Evolutionary conservation across 2,329 filamentous ascomycete genomes (phyloP).

Genomic region (Talaromyces sp.): DNA sequence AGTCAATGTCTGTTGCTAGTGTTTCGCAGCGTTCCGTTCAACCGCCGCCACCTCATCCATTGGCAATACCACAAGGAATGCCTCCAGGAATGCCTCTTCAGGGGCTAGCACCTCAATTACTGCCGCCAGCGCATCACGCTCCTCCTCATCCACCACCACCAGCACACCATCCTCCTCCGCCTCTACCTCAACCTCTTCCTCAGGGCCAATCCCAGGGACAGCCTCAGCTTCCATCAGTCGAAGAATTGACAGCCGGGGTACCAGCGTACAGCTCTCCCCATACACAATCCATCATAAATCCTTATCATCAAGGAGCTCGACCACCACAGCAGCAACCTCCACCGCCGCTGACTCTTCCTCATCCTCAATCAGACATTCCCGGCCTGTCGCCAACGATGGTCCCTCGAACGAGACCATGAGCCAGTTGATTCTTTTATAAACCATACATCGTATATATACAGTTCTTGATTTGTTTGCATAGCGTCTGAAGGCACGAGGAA

Average conservation of each 20-base stretch:
- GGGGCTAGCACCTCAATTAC: slow-evolving; percentile 24
- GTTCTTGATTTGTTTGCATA: slow-evolving; percentile 35
- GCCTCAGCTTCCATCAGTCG: slow-evolving; percentile 43
- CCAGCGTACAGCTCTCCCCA: slow-evolving; percentile 45
- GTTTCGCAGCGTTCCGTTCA: slow-evolving; percentile 15
- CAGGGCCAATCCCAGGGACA: slow-evolving; percentile 32
- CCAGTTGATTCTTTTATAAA: slow-evolving; percentile 4
- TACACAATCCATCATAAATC: slow-evolving; percentile 34
- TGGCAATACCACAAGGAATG: slow-evolving; percentile 1
- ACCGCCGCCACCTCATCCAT: slow-evolving; percentile 14
- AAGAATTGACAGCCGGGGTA: slow-evolving; percentile 49
- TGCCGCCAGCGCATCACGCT: slow-evolving; percentile 5
- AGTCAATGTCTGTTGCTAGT: slow-evolving; percentile 27
- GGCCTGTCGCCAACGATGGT: slow-evolving; percentile 35
- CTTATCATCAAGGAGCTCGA: slow-evolving; percentile 26
- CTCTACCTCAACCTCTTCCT: slow-evolving; percentile 20
- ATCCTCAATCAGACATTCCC: slow-evolving; percentile 32
- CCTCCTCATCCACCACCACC: slow-evolving; percentile 2
- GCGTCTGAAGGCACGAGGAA: slow-evolving; percentile 27
- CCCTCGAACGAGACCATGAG: slow-evolving; percentile 37
- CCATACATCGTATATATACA: slow-evolving; percentile 2
- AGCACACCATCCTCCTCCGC: not conserved
- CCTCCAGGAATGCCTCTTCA: slow-evolving; percentile 4
- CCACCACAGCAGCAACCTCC: slow-evolving; percentile 28
- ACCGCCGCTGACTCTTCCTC: slow-evolving; percentile 32